Evolutionary conservation across 805 yeast species (phyloP).

Genomic region (Pichia rugopelliculosa): DNA sequence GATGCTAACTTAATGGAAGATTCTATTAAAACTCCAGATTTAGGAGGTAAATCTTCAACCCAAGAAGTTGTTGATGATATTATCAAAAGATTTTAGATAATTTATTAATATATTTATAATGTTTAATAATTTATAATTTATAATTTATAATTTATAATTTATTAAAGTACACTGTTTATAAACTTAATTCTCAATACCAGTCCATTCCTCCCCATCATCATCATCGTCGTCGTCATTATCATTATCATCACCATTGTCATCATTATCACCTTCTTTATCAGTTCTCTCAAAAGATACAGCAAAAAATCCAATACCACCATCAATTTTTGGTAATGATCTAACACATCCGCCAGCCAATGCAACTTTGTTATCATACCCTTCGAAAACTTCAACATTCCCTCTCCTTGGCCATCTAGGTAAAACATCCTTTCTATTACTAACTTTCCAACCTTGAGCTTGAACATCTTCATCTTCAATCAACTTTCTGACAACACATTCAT

Average conservation of each 20-base stretch:
- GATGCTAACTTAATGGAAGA: slow-evolving; percentile 86
- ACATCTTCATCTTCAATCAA: slow-evolving; percentile 63
- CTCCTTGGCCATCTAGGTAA: slow-evolving; percentile 83
- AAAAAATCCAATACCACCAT: slow-evolving; percentile 98
- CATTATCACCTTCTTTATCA: not conserved
- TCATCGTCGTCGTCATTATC: slow-evolving; percentile 5
- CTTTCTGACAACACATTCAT: slow-evolving; percentile 84
- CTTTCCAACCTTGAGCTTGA: slow-evolving; percentile 64
- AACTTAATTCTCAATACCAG: slow-evolving; percentile 28
- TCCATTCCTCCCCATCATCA: slow-evolving; percentile 29
- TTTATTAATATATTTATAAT: not conserved
- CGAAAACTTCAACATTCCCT: slow-evolving; percentile 69
- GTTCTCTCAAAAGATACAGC: slow-evolving; percentile 80
- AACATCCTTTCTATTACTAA: slow-evolving; percentile 52
- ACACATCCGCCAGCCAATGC: slow-evolving; percentile 79
- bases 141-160: not conserved
- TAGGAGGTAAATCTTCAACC: slow-evolving; percentile 87
- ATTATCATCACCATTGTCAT: slow-evolving; percentile 2
- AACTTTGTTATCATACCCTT: slow-evolving; percentile 38
- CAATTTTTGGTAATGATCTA: slow-evolving; percentile 75
- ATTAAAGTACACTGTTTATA: slow-evolving; percentile 9
- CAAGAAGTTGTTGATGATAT: slow-evolving; percentile 83
- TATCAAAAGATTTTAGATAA: slow-evolving; percentile 41
- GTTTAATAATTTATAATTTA: not conserved
- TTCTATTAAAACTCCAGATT: slow-evolving; percentile 79